Conservation (phyloP, 2,329 filamentous ascomycete species). For the Emergomyces pasteurianus region DNA sequence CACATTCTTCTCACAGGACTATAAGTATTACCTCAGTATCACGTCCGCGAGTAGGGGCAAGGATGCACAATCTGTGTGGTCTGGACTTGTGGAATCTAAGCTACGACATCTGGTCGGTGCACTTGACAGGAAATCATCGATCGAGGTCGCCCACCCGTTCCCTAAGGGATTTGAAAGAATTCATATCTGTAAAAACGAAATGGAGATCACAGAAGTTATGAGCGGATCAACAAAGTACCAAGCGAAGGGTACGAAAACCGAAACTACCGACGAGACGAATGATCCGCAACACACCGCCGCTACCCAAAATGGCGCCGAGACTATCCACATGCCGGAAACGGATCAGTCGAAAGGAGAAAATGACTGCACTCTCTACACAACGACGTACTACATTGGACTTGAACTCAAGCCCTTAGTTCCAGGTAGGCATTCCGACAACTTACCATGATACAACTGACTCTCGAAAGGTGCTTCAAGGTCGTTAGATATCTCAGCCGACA, state of each 20-base stretch:
- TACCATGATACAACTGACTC: slow-evolving; percentile 20
- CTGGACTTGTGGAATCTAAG: slow-evolving; percentile 87
- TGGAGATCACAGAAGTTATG: slow-evolving; percentile 50
- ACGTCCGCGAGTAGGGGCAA: slow-evolving; percentile 71
- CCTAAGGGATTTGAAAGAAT: slow-evolving; percentile 82
- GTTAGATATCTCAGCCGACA: slow-evolving; percentile 55
- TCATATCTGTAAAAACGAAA: slow-evolving; percentile 54
- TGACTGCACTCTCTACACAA: slow-evolving; percentile 59
- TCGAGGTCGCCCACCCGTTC: slow-evolving; percentile 78
- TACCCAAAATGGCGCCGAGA: slow-evolving; percentile 33
- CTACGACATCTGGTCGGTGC: slow-evolving; percentile 73
- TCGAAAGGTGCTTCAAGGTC: slow-evolving; percentile 34
- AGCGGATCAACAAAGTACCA: slow-evolving; percentile 52
- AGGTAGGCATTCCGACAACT: slow-evolving; percentile 42
- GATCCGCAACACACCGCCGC: slow-evolving; percentile 39
- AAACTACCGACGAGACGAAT: slow-evolving; percentile 40
- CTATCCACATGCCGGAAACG: slow-evolving; percentile 26
- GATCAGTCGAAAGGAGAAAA: slow-evolving; percentile 29
- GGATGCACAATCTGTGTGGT: slow-evolving; percentile 77
- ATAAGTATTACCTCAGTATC: slow-evolving; percentile 91
- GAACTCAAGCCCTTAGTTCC: slow-evolving; percentile 60
- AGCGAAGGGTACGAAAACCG: slow-evolving; percentile 40
- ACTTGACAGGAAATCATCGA: slow-evolving; percentile 67
- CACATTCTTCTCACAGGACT: slow-evolving; percentile 82
- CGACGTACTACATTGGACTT: slow-evolving; percentile 88